Conservation (phyloP, 345 rosid species). For the Dipteronia dyeriana region DNA sequence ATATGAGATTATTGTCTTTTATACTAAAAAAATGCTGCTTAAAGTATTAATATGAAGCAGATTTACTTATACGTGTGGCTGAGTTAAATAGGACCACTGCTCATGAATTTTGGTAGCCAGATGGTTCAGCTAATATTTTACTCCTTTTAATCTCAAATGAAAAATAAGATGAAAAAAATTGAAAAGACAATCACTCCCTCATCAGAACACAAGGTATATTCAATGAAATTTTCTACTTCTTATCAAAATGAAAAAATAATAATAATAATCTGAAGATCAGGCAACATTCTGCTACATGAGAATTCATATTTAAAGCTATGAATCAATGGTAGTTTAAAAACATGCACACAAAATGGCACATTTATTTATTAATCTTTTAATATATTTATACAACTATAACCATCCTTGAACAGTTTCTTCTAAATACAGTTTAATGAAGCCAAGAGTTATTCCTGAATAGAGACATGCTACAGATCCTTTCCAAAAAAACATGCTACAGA, state of each 20-base stretch:
- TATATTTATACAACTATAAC: not conserved
- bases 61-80: no score
- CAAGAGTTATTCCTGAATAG: not conserved
- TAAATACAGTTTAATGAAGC: not conserved
- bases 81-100: not conserved
- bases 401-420: slow-evolving; percentile 11
- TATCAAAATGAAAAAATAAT: no score
- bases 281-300: not conserved
- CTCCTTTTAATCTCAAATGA: no score
- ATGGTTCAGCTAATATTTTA: no score
- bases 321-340: not conserved
- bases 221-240: no score
- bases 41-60: not conserved
- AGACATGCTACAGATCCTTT: no score
- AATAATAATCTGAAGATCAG: not conserved
- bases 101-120: no score
- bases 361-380: no score
- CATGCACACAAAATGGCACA: no score
- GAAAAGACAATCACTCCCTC: no score
- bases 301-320: not conserved
- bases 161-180: no score
- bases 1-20: not conserved
- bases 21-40: not conserved
- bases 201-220: no score
- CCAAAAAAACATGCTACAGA: not conserved